Percentiles rank a stretch among this genome's conserved stretches.
Evolutionary conservation across 108 stramenopile species (phyloP).

Genomic region (Skeletonema menzelii): DNA sequence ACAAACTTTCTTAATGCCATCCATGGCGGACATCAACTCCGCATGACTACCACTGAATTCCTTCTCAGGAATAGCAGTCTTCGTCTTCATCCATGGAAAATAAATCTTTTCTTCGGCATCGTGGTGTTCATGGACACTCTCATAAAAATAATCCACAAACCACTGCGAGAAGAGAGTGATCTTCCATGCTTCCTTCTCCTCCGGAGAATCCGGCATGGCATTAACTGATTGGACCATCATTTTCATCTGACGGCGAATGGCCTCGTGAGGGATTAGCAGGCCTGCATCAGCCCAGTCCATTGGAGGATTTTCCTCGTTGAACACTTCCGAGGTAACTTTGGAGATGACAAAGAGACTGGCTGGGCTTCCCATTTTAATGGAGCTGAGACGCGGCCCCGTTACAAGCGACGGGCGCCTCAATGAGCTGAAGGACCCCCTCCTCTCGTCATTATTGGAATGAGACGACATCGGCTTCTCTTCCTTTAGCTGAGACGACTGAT

Average conservation of each 20-base stretch:
- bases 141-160: slow-evolving; percentile 27
- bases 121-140: slow-evolving; percentile 17
- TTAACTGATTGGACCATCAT: slow-evolving; percentile 27
- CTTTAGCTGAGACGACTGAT: too few species aligned
- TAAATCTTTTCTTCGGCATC: slow-evolving; percentile 26
- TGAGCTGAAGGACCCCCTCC: too few species aligned
- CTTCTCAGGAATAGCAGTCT: slow-evolving; percentile 29
- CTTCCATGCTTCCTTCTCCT: slow-evolving; percentile 30
- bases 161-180: slow-evolving; percentile 39
- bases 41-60: slow-evolving; percentile 25
- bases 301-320: slow-evolving; percentile 19
- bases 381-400: too few species aligned
- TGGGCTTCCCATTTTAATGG: too few species aligned
- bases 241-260: slow-evolving; percentile 34
- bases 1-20: slow-evolving; percentile 22
- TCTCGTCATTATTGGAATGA: too few species aligned
- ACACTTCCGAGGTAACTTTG: slow-evolving; percentile 28
- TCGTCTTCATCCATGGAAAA: slow-evolving; percentile 50
- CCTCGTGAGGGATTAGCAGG: slow-evolving; percentile 45
- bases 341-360: neutral
- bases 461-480: too few species aligned
- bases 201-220: slow-evolving; percentile 17
- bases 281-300: slow-evolving; percentile 41
- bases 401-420: too few species aligned
- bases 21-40: slow-evolving; percentile 30